Percentiles rank a stretch among this genome's conserved stretches.
phyloP scores from a whole-genome alignment of 176 grass and related monocot species.

The Otatea glauca region DNA sequence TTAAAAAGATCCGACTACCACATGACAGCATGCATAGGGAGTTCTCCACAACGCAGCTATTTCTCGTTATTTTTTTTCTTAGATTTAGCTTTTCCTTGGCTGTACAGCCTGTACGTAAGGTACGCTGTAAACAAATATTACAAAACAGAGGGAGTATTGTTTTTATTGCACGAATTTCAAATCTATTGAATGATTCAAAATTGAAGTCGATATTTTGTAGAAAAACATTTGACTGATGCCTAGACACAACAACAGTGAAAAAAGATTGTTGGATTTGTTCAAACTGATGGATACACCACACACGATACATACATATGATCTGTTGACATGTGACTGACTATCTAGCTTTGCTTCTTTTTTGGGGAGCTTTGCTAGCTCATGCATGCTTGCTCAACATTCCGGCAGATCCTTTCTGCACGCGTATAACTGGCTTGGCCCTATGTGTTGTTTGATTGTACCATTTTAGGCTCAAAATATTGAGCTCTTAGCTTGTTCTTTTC shows the following conservation, averaged over 20 bases:
- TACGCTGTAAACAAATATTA: too few species aligned
- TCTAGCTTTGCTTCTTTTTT: too few species aligned
- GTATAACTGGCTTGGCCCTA: not conserved
- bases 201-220: not conserved
- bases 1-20: too few species aligned
- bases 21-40: too few species aligned
- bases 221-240: not conserved
- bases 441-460: not conserved
- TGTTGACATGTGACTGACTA: too few species aligned
- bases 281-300: not conserved
- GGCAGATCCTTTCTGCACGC: constrained; percentile 34
- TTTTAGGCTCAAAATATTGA: not conserved
- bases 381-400: constrained; percentile 19
- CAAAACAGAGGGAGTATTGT: not conserved
- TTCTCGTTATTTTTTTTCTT: too few species aligned
- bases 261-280: not conserved
- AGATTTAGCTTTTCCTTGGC: too few species aligned
- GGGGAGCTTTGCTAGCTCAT: not conserved
- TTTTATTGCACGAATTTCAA: not conserved
- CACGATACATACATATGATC: not conserved
- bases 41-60: too few species aligned
- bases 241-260: not conserved
- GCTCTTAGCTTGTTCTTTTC: not conserved
- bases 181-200: not conserved
- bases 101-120: too few species aligned